Base-by-base conservation (phyloP, 1,284 basidiomycete genomes). In the Phaffia rhodozyma region DNA sequence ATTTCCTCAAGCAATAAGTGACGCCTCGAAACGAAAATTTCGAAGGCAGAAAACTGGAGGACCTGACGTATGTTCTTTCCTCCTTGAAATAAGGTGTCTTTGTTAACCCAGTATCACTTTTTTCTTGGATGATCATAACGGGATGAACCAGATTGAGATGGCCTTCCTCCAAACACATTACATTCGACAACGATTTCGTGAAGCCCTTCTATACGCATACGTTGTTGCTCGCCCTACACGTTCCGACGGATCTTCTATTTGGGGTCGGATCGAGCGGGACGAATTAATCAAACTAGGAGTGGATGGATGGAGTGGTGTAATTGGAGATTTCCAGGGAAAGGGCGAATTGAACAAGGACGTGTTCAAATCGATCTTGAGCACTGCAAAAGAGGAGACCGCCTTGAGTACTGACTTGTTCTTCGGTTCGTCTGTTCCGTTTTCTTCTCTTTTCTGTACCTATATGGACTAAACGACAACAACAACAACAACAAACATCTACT, bases 101-200 rank as follows among this genome's bases (percentile, higher is more conserved):
- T 43, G 13, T 11, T 16, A 11, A 43, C 38, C 38, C 38, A 2
- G 38, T 16, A 16, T 20, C 18, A 2, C 18, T 27, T 32, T 20
- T 53, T 53, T 32, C 50, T 52, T 52, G 5, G 13, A 52, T 52
- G 13, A 52, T 23, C n/a, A 23, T 52, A 52, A 5, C 5, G 27
- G 52, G 18, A 27, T 20, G 18, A 20, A 53, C 18, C 58, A 65
- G 63, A 53, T 62, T 55, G 59, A 67, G 48, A 54, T 67, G 29
- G 66, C 62, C 18, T 67, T 67, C n/a, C 59, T 67, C 27, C 52
- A 47, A 3, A 60, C 59, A 21, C 62, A 64, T 47, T 67, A 61
- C 59, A 56, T 64, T 29, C 55, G 62, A 23, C 62, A 64, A 50
- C 54, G 62, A 1, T 53, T 54, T 25, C 58, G 66, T 5, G 66